Base-by-base conservation (phyloP, 495 filamentous ascomycete species). In the Aeminium ludgeri region DNA sequence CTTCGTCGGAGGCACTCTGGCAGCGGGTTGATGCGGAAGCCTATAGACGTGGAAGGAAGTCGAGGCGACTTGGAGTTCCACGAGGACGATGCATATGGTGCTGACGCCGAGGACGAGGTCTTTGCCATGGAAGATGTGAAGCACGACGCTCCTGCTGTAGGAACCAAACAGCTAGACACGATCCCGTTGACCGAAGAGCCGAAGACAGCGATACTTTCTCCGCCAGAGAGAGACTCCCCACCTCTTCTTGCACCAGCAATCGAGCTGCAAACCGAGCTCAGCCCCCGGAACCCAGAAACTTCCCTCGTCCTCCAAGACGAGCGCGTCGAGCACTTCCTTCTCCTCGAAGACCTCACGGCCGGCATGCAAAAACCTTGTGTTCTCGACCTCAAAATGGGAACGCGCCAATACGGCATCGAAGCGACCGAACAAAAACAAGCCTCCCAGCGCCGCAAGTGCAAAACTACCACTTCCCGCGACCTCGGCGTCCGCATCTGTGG, bases 341-440 rank as follows among this genome's bases (percentile, higher is more conserved):
- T 97, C 0, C 65, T 97, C n/a, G 89, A 97, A 60, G 89, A 97
- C 55, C 71, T 97, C 20, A 97, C 89, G 2, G 82, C 89, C 5
- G 89, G 89, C 27, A 95, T 97, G 87, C 82, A 81, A 54, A 78
- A 80, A 25, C 89, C 89, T 10, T 96, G 89, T 60, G 89, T 95
- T 30, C 77, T 97, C 51, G 89, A 97, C 59, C 66, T 97, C 44
- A 97, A 97, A 59, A 97, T 97, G 89, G 89, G 89, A 10, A 97
- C 89, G n/a, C 76, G 89, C 2, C 89, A 97, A 56, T 95, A 95
- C 59, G 89, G 89, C 11, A 72, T 95, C n/a, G 86, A 95, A 45
- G 89, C 89, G 7, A 72, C 69, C 36, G 77, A 86, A 30, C 86
- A 89, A 61, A 97, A 97, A 57, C 82, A 84, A 43, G 76, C 81